Conservation (phyloP, 176 grass and related monocot genomes). For the Canna indica region DNA sequence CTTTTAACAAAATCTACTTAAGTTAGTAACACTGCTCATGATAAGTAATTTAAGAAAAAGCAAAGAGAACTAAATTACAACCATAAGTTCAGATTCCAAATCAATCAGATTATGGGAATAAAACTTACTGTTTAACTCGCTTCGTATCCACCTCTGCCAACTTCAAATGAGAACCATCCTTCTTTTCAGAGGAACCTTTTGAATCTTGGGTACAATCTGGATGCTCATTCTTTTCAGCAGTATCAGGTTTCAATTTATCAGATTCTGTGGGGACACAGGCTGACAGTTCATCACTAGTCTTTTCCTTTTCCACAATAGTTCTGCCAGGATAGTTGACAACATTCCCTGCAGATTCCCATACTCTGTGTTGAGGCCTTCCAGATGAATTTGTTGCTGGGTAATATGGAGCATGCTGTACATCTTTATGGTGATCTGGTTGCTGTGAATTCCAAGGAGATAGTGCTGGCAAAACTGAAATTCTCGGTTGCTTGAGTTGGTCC, state of each 20-base stretch:
- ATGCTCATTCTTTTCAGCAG: conserved; percentile 9
- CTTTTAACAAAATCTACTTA: too few relatives aligned
- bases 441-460: conserved; percentile 7
- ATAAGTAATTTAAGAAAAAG: too few relatives aligned
- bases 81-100: too few relatives aligned
- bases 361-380: not conserved
- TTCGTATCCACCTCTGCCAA: conserved; percentile 12
- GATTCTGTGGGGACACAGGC: not conserved
- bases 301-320: conserved; percentile 1
- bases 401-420: conserved; percentile 4
- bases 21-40: too few relatives aligned
- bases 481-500: not conserved
- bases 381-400: conserved; percentile 8
- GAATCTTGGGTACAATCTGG: not conserved
- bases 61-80: too few relatives aligned
- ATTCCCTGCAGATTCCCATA: not conserved
- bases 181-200: not conserved
- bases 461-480: not conserved
- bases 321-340: not conserved
- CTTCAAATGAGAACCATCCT: conserved; percentile 5
- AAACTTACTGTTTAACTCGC: conserved; percentile 20
- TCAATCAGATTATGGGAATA: too few relatives aligned
- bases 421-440: conserved; percentile 2
- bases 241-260: conserved; percentile 3
- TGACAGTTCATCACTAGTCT: not conserved